Evolutionary conservation across 208 protist species (phyloP).

Genomic region (Wallacemonas sp.): DNA sequence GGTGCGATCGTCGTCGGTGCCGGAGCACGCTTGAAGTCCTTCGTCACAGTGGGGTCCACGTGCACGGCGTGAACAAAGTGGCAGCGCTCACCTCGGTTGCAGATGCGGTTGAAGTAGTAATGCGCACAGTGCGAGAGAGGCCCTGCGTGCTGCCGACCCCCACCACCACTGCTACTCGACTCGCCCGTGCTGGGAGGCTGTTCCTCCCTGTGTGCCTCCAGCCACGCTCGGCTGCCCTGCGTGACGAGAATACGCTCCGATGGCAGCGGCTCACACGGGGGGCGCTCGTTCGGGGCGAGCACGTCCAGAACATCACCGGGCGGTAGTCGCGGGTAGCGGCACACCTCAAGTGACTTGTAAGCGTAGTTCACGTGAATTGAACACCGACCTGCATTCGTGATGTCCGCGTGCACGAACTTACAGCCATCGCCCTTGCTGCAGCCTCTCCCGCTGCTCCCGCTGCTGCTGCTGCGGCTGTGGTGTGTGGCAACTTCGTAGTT

Average conservation of each 20-base stretch:
- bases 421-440: constrained; percentile 60
- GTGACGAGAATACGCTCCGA: constrained; percentile 65
- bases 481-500: constrained; percentile 44
- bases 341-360: constrained; percentile 49
- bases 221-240: constrained; percentile 41
- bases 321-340: constrained; percentile 61
- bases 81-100: constrained; percentile 74
- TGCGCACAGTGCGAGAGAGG: constrained; percentile 82
- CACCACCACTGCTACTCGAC: neutral
- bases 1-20: constrained; percentile 40
- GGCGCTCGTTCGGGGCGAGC: constrained; percentile 63
- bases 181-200: neutral
- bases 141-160: neutral
- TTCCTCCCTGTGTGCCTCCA: constrained; percentile 19
- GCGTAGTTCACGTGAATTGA: constrained; percentile 84
- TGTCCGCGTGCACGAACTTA: constrained; percentile 83
- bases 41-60: constrained; percentile 68
- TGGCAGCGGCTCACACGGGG: constrained; percentile 43
- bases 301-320: constrained; percentile 49
- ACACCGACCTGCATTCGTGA: constrained; percentile 25
- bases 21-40: constrained; percentile 58
- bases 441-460: too few species aligned
- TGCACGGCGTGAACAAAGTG: constrained; percentile 79
- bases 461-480: too few species aligned
- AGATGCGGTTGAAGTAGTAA: constrained; percentile 88